A percentile compares a stretch with the other conserved stretches of the same genome.
Conservation (phyloP, 2,329 filamentous ascomycete species). For the Cytospora chrysosperma region DNA sequence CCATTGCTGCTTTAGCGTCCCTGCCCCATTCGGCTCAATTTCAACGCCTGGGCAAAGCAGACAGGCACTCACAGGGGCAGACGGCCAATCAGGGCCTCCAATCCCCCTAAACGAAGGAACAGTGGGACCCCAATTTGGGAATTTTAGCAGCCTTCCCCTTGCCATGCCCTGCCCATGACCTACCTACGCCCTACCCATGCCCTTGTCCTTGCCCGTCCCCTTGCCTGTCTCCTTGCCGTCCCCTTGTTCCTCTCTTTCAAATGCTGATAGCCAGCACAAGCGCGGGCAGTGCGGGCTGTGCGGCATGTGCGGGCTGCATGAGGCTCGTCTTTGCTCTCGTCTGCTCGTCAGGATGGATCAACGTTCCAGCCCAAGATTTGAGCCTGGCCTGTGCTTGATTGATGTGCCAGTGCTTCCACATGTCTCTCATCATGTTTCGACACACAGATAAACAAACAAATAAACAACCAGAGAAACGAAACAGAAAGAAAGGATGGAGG, state of each 20-base stretch:
- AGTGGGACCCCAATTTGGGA: constrained; percentile 26
- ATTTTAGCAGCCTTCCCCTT: background rate
- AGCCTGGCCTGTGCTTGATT: background rate
- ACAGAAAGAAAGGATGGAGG: background rate
- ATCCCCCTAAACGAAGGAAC: constrained; percentile 28
- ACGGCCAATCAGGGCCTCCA: constrained; percentile 21
- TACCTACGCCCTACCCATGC: background rate
- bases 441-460: background rate
- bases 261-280: background rate
- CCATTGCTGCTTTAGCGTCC: constrained; percentile 17
- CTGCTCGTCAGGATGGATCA: background rate
- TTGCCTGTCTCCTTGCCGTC: background rate
- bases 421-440: background rate
- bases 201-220: background rate
- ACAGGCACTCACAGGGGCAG: constrained; percentile 9
- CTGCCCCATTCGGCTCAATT: constrained; percentile 19
- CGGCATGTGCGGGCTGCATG: no score
- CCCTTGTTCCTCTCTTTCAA: background rate
- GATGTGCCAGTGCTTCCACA: background rate
- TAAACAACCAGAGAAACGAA: background rate
- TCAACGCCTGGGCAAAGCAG: constrained; percentile 27
- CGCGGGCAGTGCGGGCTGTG: background rate
- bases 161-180: background rate
- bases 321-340: background rate
- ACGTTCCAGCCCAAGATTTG: background rate